Percentiles rank a stretch among this genome's conserved stretches.
Conservation (phyloP, 305 asterid genomes). For the Stenogyne calaminthoides region DNA sequence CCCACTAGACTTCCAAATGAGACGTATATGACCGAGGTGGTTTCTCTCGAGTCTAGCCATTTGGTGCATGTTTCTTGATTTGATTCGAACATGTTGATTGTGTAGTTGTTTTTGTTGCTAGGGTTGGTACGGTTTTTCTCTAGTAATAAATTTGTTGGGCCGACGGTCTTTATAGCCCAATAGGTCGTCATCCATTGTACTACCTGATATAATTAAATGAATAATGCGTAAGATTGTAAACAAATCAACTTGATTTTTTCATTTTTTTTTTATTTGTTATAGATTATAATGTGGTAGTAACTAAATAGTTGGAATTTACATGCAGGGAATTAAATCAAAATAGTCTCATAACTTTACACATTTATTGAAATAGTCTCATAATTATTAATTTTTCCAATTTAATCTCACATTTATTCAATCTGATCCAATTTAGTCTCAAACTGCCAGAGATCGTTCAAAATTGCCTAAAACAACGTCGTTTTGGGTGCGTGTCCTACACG, state of each 20-base stretch:
- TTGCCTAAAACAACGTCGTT: too few relatives aligned
- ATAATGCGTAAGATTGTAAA: neutral
- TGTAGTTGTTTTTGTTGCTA: neutral
- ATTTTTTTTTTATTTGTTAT: too few relatives aligned
- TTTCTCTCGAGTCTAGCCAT: slow-evolving; percentile 46
- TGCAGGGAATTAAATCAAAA: too few relatives aligned
- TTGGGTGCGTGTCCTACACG: too few relatives aligned
- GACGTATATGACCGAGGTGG: slow-evolving; percentile 42
- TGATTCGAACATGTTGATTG: slow-evolving; percentile 34
- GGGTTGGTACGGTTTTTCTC: slow-evolving; percentile 27
- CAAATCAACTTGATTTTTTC: neutral
- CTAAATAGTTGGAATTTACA: too few relatives aligned
- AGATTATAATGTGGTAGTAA: too few relatives aligned
- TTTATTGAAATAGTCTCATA: too few relatives aligned
- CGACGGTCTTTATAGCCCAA: slow-evolving; percentile 31
- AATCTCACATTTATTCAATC: too few relatives aligned
- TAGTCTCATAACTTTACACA: too few relatives aligned
- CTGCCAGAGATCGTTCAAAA: too few relatives aligned
- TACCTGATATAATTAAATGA: slow-evolving; percentile 1
- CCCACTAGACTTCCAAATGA: slow-evolving; percentile 21
- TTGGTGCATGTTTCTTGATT: slow-evolving; percentile 33
- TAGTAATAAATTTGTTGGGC: slow-evolving; percentile 34
- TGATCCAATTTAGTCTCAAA: too few relatives aligned
- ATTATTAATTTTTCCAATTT: too few relatives aligned
- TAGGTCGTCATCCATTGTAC: slow-evolving; percentile 27